Base-by-base conservation (phyloP, 179 eudicot species). In the Drosera spatulata region DNA sequence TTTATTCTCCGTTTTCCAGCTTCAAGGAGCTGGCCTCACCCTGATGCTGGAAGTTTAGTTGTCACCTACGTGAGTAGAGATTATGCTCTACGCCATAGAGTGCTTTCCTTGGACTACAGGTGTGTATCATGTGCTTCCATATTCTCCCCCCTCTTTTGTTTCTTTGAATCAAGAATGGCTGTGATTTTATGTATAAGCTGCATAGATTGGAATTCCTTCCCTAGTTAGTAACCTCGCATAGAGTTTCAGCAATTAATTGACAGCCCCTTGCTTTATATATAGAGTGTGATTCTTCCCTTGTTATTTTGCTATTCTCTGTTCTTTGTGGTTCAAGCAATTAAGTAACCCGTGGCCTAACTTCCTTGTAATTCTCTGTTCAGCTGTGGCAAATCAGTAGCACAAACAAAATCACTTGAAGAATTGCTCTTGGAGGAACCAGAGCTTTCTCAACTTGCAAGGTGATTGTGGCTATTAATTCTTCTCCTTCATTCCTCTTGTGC, bases 11-110 rank as follows among this genome's bases (percentile, higher is more conserved):
- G 98, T 41, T 91, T 91, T 69, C 98, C 98, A 13, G 79, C 98
- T 38, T 77, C 98, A 14, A 82, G 98, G 68, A 82, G 93, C 73
- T 91, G 98, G 98, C 98, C 98, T 64, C 98, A 91, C 66, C 96
- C 96, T 11, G 98, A 91, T 81, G 95, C 96, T 65, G 98, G 98
- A 55, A 84, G 83, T 69, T 76, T 86, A 66, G 78, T 91, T 38
- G 93, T 79, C 39, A 88, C 96, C 66, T 91, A 91, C 67, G 75
- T 91, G 58, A 85, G 86, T 41, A 73, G 76, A 48, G 96, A 86
- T 77, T 79, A 79, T 60, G 71, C 73, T 42, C 79, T 91, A 71
- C 96, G 74, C 63, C 91, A 91, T 68, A 70, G 87, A 72, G 75
- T 82, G 72, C 79, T 91, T 62, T 82, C 98, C 59, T 70, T 79